phyloP scores from a whole-genome alignment of 768 basidiomycete species.

The Serendipita indica region DNA sequence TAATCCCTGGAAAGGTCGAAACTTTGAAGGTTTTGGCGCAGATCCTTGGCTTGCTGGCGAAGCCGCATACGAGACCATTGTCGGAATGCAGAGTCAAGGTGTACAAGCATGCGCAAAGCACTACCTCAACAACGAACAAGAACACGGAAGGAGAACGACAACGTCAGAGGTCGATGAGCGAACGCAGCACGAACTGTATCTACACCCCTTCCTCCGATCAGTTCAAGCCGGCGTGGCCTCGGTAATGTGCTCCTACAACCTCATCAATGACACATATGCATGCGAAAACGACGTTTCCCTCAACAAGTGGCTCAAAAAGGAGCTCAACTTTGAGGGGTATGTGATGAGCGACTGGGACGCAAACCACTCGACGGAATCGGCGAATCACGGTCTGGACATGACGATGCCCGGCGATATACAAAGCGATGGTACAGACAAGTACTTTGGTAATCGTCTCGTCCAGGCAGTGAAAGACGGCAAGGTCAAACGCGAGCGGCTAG shows the following conservation, averaged over 20 bases:
- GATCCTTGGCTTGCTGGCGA: conserved; percentile 83
- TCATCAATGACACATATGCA: conserved; percentile 38
- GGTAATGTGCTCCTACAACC: conserved; percentile 64
- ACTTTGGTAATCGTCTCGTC: conserved; percentile 1
- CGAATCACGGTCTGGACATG: conserved; percentile 31
- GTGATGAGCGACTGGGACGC: conserved; percentile 67
- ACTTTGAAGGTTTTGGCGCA: conserved; percentile 92
- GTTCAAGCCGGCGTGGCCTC: conserved; percentile 60
- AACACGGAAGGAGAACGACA: conserved; percentile 22
- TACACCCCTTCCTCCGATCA: conserved; percentile 43
- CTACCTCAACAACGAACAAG: conserved; percentile 43
- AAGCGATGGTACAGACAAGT: neutral
- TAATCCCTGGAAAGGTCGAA: conserved; percentile 40
- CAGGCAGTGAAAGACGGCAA: neutral
- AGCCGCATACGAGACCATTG: conserved; percentile 56
- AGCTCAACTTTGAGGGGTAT: conserved; percentile 65
- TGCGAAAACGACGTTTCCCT: conserved; percentile 59
- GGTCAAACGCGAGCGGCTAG: neutral
- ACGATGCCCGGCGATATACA: conserved; percentile 19
- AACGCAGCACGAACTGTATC: conserved; percentile 62
- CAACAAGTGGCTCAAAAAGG: conserved; percentile 61
- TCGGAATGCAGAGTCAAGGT: conserved; percentile 64
- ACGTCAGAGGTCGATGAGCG: conserved; percentile 62
- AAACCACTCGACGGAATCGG: conserved; percentile 42
- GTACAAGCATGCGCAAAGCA: conserved; percentile 85